These are phyloP conservation scores for Cystobasidium onofrii DNA, from an alignment of 768 basidiomycete species.

Conservation along the genomic window DNA sequence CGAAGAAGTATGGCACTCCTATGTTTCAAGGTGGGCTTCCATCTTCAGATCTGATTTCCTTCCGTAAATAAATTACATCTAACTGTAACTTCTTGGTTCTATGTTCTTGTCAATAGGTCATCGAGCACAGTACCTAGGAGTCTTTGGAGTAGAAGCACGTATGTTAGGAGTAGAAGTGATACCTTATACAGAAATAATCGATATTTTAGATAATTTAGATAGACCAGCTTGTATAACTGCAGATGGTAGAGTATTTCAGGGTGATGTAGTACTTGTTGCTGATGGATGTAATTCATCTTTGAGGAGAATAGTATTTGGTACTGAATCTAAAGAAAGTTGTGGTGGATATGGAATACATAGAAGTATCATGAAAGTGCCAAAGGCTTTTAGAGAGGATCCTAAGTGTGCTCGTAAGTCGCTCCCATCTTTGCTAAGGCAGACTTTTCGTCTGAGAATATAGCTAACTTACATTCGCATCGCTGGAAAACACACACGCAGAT, in stretches of 20 bases:
- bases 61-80: not conserved
- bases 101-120: conserved; percentile 23
- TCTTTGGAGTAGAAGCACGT: conserved; percentile 32
- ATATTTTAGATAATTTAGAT: conserved; percentile 4
- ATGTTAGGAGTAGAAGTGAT: conserved; percentile 27
- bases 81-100: not conserved
- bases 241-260: not conserved
- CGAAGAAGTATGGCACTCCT: not conserved
- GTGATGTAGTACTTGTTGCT: conserved; percentile 7
- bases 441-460: too few species aligned
- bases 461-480: too few species aligned
- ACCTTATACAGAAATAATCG: conserved; percentile 13
- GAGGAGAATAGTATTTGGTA: not conserved
- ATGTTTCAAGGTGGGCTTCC: conserved; percentile 17
- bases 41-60: too few species aligned
- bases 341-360: conserved; percentile 36
- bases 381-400: not conserved
- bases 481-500: too few species aligned
- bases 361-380: not conserved
- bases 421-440: too few species aligned
- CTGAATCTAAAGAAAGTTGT: not conserved
- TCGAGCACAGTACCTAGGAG: conserved; percentile 28
- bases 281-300: conserved; percentile 1
- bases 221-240: not conserved
- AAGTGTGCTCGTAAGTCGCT: conserved; percentile 19